Conservation (phyloP, 495 filamentous ascomycete genomes). For the Zalerion maritima region DNA sequence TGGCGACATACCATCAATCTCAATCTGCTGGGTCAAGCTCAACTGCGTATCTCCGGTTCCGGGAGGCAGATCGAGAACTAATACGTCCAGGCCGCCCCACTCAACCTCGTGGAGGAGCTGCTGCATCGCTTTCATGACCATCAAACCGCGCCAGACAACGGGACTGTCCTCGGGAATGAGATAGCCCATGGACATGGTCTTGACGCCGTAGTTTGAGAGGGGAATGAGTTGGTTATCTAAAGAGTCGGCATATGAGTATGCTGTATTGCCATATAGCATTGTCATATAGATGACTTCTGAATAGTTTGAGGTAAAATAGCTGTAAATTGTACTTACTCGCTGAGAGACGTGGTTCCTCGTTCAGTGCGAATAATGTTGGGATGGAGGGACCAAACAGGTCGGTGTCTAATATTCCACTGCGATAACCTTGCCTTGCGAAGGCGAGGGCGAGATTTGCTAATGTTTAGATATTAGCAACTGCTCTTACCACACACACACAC, state of each 20-base stretch:
- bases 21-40: constrained; percentile 80
- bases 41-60: constrained; percentile 92
- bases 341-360: constrained; percentile 54
- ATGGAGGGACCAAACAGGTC: constrained; percentile 96
- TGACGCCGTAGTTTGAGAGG: constrained; percentile 86
- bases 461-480: constrained; percentile 2
- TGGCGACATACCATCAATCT: constrained; percentile 49
- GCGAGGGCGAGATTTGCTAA: constrained; percentile 79
- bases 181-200: constrained; percentile 98
- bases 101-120: constrained; percentile 89
- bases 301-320: neutral
- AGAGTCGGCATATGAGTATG: constrained; percentile 5
- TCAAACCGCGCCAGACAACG: constrained; percentile 91
- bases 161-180: constrained; percentile 63
- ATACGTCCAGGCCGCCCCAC: constrained; percentile 69
- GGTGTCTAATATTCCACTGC: constrained; percentile 79
- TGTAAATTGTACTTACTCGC: constrained; percentile 29
- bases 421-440: constrained; percentile 63
- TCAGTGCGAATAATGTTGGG: constrained; percentile 74
- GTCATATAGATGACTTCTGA: neutral
- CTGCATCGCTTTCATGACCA: constrained; percentile 95
- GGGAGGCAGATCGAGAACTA: constrained; percentile 84
- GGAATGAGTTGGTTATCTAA: constrained; percentile 72
- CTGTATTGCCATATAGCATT: neutral
- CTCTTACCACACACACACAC: too few species aligned